Evolutionary conservation across 2,329 filamentous ascomycete species (phyloP), one percentile per base, ranked within the genome.

Genomic region (Paecilomyces sp.): DNA sequence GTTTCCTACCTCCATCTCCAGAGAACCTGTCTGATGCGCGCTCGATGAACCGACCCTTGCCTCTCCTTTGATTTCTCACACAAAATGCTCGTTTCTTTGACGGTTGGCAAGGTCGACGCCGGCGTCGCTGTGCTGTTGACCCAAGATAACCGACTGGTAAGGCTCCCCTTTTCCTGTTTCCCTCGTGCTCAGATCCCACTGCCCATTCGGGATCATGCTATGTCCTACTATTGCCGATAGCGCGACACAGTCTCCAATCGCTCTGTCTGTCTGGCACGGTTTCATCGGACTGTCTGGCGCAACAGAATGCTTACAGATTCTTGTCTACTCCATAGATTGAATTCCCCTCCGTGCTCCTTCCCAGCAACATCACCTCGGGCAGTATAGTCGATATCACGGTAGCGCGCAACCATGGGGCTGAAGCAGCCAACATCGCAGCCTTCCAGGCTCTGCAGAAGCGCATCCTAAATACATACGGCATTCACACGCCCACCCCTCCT

Each of bases 301-400:
- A 33, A 33, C 41, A n/a, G 18, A 47, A 50, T 55, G 25, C 34
- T 58, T 54, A 64, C 51, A 15, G 18, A 18, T 58, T 41, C 33
- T 47, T 18, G 13, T 47, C 47, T 33, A 12, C 28, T 56, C 59
- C 64, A 33, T 74, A 97, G 93, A 97, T 99, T 74, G 94, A 99
- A 75, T 99, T 99, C 72, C 94, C 94, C 36, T 97, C 94, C 54
- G 96, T 99, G 66, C 89, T 99, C 56, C 88, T 99, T 15, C 94
- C 94, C 1, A 90, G 90, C 63, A 92, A 96, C 74, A 99, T 99
- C 76, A 88, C 91, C 63, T 96, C 92, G 15, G 94, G 94, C 67
- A 95, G 90, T 74, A 97, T 99, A 70, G 94, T 99, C 75, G 94
- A 99, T 77, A 97, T 99, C 76, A 92, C 91, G 62, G 94, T 99